These are phyloP conservation scores for Orbilia ellipsospora DNA, from an alignment of 2,329 filamentous ascomycete genomes.

Conservation along the genomic window DNA sequence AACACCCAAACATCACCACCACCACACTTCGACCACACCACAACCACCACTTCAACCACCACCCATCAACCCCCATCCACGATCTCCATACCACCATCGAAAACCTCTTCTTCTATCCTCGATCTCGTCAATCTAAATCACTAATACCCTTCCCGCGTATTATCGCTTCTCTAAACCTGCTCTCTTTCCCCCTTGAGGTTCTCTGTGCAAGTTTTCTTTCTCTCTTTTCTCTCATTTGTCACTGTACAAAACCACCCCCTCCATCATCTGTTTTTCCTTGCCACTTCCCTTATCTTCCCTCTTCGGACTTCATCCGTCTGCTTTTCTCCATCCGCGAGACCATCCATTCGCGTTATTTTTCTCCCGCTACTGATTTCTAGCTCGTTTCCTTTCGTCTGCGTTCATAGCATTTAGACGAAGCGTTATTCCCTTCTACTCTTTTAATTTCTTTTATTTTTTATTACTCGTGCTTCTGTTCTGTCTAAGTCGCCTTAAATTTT, in stretches of 20 bases:
- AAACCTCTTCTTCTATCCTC: background rate
- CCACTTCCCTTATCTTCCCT: conserved; percentile 15
- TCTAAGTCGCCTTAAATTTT: conserved; percentile 9
- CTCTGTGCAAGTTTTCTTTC: conserved; percentile 5
- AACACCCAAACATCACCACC: conserved; percentile 34
- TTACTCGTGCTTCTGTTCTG: background rate
- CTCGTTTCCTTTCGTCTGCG: background rate
- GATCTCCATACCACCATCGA: conserved; percentile 15
- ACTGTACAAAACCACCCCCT: conserved; percentile 27
- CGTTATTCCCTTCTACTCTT: conserved; percentile 1
- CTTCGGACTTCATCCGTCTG: background rate
- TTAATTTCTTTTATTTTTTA: conserved; percentile 17
- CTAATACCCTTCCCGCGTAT: background rate
- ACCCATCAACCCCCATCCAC: background rate
- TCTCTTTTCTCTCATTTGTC: conserved; percentile 26
- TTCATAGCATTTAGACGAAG: conserved; percentile 1
- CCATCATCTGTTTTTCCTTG: conserved; percentile 10
- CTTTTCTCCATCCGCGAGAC: background rate
- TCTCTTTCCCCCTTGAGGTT: background rate
- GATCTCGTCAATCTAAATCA: background rate
- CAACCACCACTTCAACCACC: conserved; percentile 21
- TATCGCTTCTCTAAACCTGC: background rate
- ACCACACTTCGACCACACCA: conserved; percentile 2
- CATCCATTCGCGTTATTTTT: background rate
- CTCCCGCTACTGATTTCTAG: background rate